Base-by-base conservation (phyloP, 2,329 filamentous ascomycete genomes). In the Dothiorella sarmentorum region DNA sequence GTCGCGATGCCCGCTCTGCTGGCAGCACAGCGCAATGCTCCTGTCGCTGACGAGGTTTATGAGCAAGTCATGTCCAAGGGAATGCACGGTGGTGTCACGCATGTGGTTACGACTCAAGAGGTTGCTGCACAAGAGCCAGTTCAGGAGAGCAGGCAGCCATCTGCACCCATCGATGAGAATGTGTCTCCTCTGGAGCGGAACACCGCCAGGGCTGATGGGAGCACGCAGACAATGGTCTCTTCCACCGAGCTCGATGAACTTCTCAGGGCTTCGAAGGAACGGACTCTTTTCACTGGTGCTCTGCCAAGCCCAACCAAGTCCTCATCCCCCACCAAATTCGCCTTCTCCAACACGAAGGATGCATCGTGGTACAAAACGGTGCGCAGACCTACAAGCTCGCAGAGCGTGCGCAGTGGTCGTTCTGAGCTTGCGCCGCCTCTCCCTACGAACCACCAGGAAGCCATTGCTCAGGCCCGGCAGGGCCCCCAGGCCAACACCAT, bases 221-320 rank as follows among this genome's bases (percentile, higher is more conserved):
- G 86, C 56, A 88, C 89, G 13, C 93, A 97, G 74, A 97, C 92
- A 22, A 81, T 87, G 37, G 78, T 97, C 27, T 95, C 91, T n/a
- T 84, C 89, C 0, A 84, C 88, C 51, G 86, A 88, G 58, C 90
- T 96, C 63, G 91, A 96, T 64, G 82, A 85, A 58, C 80, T 96
- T 67, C 75, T 95, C 58, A 81, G 82, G 63, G 79, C 80, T 56
- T 33, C 42, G 20, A 85, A 83, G 65, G 70, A 62, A 56, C 60
- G 18, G 58, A 68, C 9, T 3, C 13, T 44, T 26, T 11, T 31
- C 22, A 15, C 43, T 13, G 33, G 20, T 33, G 58, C 51, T 2
- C 65, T 56, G 60, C 61, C 67, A 42, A 75, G 74, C 40, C 68
- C 70, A 37, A 71, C 70, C 68, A 61, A 68, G 66, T 35, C 13